These are phyloP conservation scores for Linnemannia elongata DNA, from an alignment of 192 early-diverging fungal species.

Conservation along the genomic window DNA sequence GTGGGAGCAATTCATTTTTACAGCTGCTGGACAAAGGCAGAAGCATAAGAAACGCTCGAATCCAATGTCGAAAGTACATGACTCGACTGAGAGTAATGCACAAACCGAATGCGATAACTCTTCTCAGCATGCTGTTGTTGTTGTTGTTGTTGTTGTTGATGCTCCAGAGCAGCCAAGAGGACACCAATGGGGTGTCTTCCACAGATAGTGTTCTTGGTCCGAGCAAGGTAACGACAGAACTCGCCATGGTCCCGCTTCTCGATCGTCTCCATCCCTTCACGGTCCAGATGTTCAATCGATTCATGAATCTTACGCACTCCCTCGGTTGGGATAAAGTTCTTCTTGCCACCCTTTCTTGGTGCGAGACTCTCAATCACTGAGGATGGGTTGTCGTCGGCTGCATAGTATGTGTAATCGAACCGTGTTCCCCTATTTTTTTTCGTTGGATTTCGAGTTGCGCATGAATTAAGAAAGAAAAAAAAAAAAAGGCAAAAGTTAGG, in stretches of 20 bases:
- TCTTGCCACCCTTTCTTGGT: constrained; percentile 7
- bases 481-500: neutral
- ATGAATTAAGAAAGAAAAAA: neutral
- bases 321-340: neutral
- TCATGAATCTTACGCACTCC: constrained; percentile 68
- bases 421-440: constrained; percentile 74
- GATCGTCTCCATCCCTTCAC: constrained; percentile 84
- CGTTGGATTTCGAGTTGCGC: neutral
- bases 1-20: neutral
- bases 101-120: constrained; percentile 71
- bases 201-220: constrained; percentile 95
- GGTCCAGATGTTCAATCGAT: constrained; percentile 86
- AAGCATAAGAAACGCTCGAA: constrained; percentile 53
- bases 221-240: constrained; percentile 79
- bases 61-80: constrained; percentile 35
- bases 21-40: constrained; percentile 39
- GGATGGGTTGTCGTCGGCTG: constrained; percentile 22
- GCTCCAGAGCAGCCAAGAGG: constrained; percentile 76
- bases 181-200: constrained; percentile 93
- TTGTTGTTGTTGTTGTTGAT: constrained; percentile 4
- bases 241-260: constrained; percentile 68
- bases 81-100: constrained; percentile 90
- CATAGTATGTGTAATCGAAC: constrained; percentile 86
- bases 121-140: constrained; percentile 3
- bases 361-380: constrained; percentile 25